Evolutionary conservation across 768 basidiomycete species (phyloP).

Genomic region (Sistotremastrum niveocremeum): DNA sequence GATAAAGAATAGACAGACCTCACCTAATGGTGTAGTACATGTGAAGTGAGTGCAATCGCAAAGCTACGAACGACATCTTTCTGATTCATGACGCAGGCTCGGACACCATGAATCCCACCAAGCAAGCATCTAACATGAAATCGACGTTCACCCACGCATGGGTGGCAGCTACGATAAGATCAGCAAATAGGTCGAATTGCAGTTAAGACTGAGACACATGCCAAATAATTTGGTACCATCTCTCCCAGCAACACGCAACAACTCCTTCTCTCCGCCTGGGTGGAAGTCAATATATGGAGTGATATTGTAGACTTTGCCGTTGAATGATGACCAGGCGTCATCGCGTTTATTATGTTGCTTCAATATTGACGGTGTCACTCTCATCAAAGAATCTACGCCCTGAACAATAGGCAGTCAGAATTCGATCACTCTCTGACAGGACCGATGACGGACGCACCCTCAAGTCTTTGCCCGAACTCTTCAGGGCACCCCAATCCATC

Average conservation of each 20-base stretch:
- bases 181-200: not conserved
- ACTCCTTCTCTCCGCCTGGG: slow-evolving; percentile 86
- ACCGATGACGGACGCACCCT: slow-evolving; percentile 32
- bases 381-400: slow-evolving; percentile 57
- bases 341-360: slow-evolving; percentile 69
- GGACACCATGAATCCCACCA: slow-evolving; percentile 80
- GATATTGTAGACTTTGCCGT: slow-evolving; percentile 94
- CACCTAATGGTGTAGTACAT: too few relatives aligned
- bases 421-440: not conserved
- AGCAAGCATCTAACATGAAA: slow-evolving; percentile 84
- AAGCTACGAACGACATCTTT: too few relatives aligned
- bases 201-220: not conserved
- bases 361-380: slow-evolving; percentile 64
- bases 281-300: slow-evolving; percentile 85
- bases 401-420: slow-evolving; percentile 22
- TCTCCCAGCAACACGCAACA: slow-evolving; percentile 89
- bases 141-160: slow-evolving; percentile 98
- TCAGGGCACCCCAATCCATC: slow-evolving; percentile 87
- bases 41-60: too few relatives aligned
- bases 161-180: slow-evolving; percentile 46
- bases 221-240: slow-evolving; percentile 79
- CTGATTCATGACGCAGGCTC: slow-evolving; percentile 33
- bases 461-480: slow-evolving; percentile 67
- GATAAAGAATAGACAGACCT: too few relatives aligned
- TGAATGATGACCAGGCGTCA: slow-evolving; percentile 89